Evolutionary conservation across 495 filamentous ascomycete genomes (phyloP).

Genomic region (Aspergillus hancockii): DNA sequence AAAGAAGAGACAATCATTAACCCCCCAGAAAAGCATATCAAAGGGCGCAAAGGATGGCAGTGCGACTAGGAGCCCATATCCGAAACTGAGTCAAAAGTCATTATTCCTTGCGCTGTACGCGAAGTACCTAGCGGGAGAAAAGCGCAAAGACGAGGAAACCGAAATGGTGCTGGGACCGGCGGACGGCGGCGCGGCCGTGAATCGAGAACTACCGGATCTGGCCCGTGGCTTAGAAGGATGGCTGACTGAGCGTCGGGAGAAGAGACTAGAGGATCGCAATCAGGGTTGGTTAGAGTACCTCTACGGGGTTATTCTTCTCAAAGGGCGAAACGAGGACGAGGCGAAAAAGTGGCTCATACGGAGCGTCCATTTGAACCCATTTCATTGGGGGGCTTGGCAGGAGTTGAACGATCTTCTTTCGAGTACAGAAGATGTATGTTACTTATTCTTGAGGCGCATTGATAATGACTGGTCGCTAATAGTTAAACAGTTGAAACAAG

Average conservation of each 20-base stretch:
- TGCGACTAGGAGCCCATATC: constrained; percentile 42
- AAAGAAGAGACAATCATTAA: constrained; percentile 38
- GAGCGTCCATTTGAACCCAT: constrained; percentile 83
- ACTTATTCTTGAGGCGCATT: constrained; percentile 16
- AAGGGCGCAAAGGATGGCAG: constrained; percentile 35
- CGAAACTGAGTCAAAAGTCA: constrained; percentile 77
- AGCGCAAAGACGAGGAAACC: constrained; percentile 91
- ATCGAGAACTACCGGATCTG: constrained; percentile 77
- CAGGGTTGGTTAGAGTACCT: constrained; percentile 97
- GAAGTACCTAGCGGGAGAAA: constrained; percentile 90
- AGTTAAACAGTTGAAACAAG: constrained; percentile 52
- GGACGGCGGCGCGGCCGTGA: constrained; percentile 78
- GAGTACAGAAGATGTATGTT: constrained; percentile 77
- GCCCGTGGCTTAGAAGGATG: constrained; percentile 74
- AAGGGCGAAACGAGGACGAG: constrained; percentile 82
- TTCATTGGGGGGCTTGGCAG: constrained; percentile 96
- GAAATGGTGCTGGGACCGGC: constrained; percentile 97
- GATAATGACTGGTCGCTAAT: constrained; percentile 14
- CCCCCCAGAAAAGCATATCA: constrained; percentile 57
- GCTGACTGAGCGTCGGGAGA: constrained; percentile 63
- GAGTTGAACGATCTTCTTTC: constrained; percentile 78
- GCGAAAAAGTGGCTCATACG: constrained; percentile 80
- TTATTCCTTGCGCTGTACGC: constrained; percentile 93
- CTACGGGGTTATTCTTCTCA: constrained; percentile 86
- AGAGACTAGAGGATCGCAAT: constrained; percentile 61